Evolutionary conservation across 2,329 filamentous ascomycete species (phyloP), one percentile per base, ranked within the genome.

Genomic region (Colletotrichum zoysiae): DNA sequence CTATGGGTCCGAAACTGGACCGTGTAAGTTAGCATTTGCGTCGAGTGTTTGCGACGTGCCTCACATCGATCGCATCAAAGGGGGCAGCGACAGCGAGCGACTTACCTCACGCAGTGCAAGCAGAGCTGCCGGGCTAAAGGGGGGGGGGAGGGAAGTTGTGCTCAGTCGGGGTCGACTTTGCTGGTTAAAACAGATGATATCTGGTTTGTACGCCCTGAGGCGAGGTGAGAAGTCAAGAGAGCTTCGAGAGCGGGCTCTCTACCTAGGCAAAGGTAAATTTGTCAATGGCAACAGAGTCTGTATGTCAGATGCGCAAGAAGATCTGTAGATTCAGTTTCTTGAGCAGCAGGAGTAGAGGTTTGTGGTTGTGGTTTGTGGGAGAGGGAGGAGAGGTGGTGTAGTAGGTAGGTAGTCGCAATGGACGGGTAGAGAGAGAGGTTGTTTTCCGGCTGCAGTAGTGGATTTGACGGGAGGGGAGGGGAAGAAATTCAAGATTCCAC

Each of bases 101-200:
- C 84, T 76, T 82, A 94, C 92, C 92, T 95, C 91, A 91, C 91
- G 91, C 91, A 94, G 90, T 88, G 90, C 91, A 92, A 93, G 91
- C 91, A 83, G 90, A 89, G 87, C 88, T 90, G 92, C 91, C 92
- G 92, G 92, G 92, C 91, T 87, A 84, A 38, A 40, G 38, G 78
- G 79, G 75, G 26, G 26, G 74, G 79, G 74, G 57, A 76, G 77
- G 76, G 72, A 78, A 74, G 80, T 85, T 78, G 83, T 84, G 78
- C 82, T 86, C 86, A 88, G 85, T 84, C 82, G 81, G 78, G 74
- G 78, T 78, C 78, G 84, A 84, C 82, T 82, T 82, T 78, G 76
- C 76, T 76, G 73, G 70, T 73, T 67, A 66, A 67, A 67, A 58
- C 62, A 72, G 61, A 71, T 67, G 64, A n/a, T 53, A 60, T 72